A percentile compares a stretch with the other conserved stretches of the same genome.
phyloP scores from a whole-genome alignment of 345 rosid species.

The Arabidopsis suecica region DNA sequence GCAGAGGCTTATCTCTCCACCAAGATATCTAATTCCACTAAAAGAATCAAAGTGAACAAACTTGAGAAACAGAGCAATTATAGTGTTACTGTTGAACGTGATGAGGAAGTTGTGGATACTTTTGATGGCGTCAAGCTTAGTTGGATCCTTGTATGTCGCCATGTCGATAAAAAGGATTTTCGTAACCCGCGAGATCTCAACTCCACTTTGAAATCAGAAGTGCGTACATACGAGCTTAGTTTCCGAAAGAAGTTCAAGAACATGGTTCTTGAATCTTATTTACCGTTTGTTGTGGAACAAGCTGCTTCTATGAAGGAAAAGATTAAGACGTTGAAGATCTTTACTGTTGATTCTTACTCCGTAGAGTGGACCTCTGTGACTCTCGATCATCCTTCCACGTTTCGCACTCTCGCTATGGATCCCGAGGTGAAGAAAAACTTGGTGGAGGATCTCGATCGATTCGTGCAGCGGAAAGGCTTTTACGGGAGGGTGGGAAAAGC shows the following conservation, averaged over 20 bases:
- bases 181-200: constrained; percentile 35
- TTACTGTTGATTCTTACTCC: constrained; percentile 45
- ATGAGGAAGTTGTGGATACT: constrained; percentile 55
- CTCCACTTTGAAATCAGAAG: constrained; percentile 48
- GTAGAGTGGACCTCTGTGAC: constrained; percentile 62
- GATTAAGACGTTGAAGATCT: constrained; percentile 60
- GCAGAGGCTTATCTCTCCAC: constrained; percentile 55
- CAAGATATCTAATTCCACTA: constrained; percentile 45
- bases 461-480: constrained; percentile 57
- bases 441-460: constrained; percentile 63
- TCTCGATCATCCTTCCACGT: constrained; percentile 81
- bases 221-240: constrained; percentile 58
- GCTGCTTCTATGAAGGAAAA: constrained; percentile 52
- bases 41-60: constrained; percentile 58
- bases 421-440: constrained; percentile 49
- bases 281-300: constrained; percentile 53
- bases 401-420: constrained; percentile 69
- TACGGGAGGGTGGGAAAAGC: constrained; percentile 75
- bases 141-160: constrained; percentile 57
- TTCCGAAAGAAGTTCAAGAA: constrained; percentile 60
- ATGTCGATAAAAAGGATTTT: constrained; percentile 39
- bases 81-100: constrained; percentile 52
- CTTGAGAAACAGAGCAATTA: constrained; percentile 58
- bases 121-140: constrained; percentile 56
- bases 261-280: constrained; percentile 54